A percentile compares a stretch with the other conserved stretches of the same genome.
These are phyloP conservation scores for Musa balbisiana DNA, from an alignment of 202 grass and related monocot genomes.

Conservation along the genomic window DNA sequence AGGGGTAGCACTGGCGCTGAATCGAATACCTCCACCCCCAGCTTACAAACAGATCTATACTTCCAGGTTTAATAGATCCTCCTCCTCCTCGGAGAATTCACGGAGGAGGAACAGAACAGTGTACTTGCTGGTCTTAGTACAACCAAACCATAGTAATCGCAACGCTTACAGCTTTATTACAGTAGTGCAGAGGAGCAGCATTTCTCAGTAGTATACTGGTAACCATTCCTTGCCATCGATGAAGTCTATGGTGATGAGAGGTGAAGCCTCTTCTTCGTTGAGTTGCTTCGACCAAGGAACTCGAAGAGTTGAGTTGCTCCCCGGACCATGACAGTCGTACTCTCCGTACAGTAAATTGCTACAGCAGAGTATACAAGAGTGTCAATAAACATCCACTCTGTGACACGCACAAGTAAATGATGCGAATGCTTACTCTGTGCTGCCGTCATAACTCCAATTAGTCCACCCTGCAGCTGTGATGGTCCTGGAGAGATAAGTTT, in stretches of 20 bases:
- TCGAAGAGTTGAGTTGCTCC: conserved; percentile 28
- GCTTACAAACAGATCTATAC: too few species aligned
- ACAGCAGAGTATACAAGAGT: conserved; percentile 1
- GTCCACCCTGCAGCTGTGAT: conserved; percentile 54
- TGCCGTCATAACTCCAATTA: conserved; percentile 41
- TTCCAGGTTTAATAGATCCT: too few species aligned
- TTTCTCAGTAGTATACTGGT: conserved; percentile 52
- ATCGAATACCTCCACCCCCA: too few species aligned
- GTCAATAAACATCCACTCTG: too few species aligned
- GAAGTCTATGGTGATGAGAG: conserved; percentile 65
- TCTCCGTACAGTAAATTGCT: conserved; percentile 57
- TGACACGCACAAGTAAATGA: not conserved
- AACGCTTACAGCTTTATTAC: too few species aligned
- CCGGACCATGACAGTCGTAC: conserved; percentile 61
- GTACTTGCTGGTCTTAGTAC: too few species aligned
- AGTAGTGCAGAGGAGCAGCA: too few species aligned
- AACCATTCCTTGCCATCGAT: conserved; percentile 80
- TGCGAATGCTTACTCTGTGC: conserved; percentile 33
- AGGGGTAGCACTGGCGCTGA: too few species aligned
- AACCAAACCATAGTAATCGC: too few species aligned
- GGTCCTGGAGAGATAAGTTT: conserved; percentile 76
- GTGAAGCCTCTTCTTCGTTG: conserved; percentile 31
- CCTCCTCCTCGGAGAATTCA: too few species aligned
- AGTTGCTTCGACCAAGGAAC: conserved; percentile 36
- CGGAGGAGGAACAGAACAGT: too few species aligned